Conservation (phyloP, 192 early-diverging fungal genomes). For the Pilobolus umbonatus region DNA sequence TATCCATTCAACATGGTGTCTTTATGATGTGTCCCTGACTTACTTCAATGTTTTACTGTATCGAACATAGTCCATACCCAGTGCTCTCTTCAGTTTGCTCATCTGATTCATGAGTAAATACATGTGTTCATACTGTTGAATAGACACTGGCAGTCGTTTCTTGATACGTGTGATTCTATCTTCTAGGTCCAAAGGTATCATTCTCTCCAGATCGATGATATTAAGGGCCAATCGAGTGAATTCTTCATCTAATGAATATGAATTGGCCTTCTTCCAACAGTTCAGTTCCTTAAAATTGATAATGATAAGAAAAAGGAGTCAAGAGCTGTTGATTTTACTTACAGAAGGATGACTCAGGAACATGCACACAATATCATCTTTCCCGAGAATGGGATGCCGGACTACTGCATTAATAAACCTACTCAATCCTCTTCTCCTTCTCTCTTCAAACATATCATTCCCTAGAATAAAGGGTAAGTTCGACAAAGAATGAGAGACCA, state of each 20-base stretch:
- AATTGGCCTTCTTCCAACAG: conserved; percentile 41
- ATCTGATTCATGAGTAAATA: conserved; percentile 52
- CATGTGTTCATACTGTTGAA: conserved; percentile 56
- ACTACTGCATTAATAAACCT: conserved; percentile 69
- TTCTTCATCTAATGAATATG: conserved; percentile 50
- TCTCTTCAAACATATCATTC: conserved; percentile 59
- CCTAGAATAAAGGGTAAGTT: conserved; percentile 36
- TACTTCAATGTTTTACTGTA: conserved; percentile 52
- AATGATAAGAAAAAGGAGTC: too few species aligned
- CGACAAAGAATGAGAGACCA: neutral
- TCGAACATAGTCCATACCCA: conserved; percentile 49
- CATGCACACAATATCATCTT: conserved; percentile 54
- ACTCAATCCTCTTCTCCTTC: conserved; percentile 57
- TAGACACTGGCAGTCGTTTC: conserved; percentile 38
- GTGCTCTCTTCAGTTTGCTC: conserved; percentile 51
- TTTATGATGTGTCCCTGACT: too few species aligned
- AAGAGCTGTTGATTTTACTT: conserved; percentile 8
- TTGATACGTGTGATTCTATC: conserved; percentile 40
- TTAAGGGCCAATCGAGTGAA: conserved; percentile 31
- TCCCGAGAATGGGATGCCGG: conserved; percentile 70
- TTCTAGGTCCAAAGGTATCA: conserved; percentile 51
- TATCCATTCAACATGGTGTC: too few species aligned
- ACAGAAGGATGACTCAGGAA: conserved; percentile 67
- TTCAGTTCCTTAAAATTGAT: conserved; percentile 42
- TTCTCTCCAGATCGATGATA: conserved; percentile 27